Conservation (phyloP, 2,329 filamentous ascomycete species). For the Fusarium haematococcum region DNA sequence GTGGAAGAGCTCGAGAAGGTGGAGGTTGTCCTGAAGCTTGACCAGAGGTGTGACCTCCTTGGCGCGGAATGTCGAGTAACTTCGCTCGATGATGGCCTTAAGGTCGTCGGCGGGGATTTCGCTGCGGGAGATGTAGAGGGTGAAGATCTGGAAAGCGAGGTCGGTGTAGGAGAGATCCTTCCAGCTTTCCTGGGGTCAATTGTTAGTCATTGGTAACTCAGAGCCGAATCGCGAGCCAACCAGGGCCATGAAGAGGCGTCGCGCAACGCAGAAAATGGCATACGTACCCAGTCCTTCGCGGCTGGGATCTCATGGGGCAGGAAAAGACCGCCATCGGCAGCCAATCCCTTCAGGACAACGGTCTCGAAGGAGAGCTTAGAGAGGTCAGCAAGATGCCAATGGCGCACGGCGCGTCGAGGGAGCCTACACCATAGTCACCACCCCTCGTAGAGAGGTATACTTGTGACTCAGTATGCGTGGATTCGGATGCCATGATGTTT, state of each 20-base stretch:
- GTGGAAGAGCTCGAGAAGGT: conserved; percentile 91
- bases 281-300: conserved; percentile 66
- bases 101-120: conserved; percentile 70
- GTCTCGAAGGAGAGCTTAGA: conserved; percentile 84
- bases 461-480: conserved; percentile 42
- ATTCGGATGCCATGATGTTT: conserved; percentile 37
- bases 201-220: background rate
- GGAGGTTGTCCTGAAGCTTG: conserved; percentile 72
- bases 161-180: conserved; percentile 82
- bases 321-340: conserved; percentile 85
- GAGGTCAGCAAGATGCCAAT: conserved; percentile 6
- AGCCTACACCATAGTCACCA: conserved; percentile 42
- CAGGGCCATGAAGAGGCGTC: fast-evolving
- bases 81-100: conserved; percentile 81
- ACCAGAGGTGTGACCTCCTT: conserved; percentile 77
- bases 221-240: background rate
- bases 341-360: conserved; percentile 87
- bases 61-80: conserved; percentile 88
- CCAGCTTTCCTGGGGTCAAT: conserved; percentile 70
- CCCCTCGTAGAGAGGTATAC: conserved; percentile 44
- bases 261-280: conserved; percentile 57
- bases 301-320: conserved; percentile 83
- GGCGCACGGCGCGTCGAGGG: fast-evolving
- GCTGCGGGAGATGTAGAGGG: conserved; percentile 80
- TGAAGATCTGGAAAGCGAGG: conserved; percentile 86